A percentile compares a stretch with the other conserved stretches of the same genome.
phyloP scores from a whole-genome alignment of 2,329 filamentous ascomycete genomes.

The Elsinoe ampelina region DNA sequence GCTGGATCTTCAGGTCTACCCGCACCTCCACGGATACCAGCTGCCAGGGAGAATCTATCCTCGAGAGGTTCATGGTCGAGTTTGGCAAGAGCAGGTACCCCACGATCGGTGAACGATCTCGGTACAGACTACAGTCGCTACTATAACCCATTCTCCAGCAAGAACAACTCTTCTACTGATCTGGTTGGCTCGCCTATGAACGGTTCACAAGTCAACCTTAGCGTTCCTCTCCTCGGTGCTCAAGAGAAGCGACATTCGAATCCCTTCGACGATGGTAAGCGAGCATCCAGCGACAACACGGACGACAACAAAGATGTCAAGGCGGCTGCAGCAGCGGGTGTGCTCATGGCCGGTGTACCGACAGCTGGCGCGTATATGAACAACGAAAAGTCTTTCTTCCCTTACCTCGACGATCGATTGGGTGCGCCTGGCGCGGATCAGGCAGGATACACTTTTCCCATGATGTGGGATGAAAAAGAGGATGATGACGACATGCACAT shows the following conservation, averaged over 20 bases:
- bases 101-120: constrained; percentile 28
- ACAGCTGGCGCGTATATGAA: constrained; percentile 16
- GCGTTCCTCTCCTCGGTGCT: constrained; percentile 17
- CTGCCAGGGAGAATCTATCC: constrained; percentile 18
- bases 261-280: constrained; percentile 25
- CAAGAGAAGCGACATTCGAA: constrained; percentile 25
- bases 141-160: constrained; percentile 30
- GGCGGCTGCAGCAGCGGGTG: constrained; percentile 13
- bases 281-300: constrained; percentile 22
- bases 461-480: constrained; percentile 43
- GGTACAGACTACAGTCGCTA: constrained; percentile 31
- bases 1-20: constrained; percentile 13
- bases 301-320: constrained; percentile 16
- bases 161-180: constrained; percentile 27
- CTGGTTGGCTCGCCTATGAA: constrained; percentile 20
- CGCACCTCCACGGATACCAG: constrained; percentile 13
- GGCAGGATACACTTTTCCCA: constrained; percentile 33
- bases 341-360: constrained; percentile 11
- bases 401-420: constrained; percentile 40
- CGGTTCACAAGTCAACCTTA: constrained; percentile 18
- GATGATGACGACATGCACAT: constrained; percentile 47
- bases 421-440: constrained; percentile 35
- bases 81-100: constrained; percentile 22
- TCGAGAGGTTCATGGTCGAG: constrained; percentile 23
- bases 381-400: constrained; percentile 30